Evolutionary conservation across 2,329 filamentous ascomycete genomes (phyloP), one percentile per base, ranked within the genome.

Genomic region (Verticillium longisporum): DNA sequence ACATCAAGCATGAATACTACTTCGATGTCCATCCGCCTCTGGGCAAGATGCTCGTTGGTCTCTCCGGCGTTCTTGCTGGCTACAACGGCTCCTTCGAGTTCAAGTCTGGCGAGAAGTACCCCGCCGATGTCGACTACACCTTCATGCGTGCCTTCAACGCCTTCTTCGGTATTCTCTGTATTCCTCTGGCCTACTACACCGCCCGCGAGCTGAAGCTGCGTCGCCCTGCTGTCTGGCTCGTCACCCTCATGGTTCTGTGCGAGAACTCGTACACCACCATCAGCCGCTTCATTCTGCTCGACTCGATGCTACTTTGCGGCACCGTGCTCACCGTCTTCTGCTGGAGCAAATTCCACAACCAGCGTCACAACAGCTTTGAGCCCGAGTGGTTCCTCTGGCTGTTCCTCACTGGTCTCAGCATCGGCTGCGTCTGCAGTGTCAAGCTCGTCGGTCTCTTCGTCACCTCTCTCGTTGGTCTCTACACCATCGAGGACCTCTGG

Each of bases 1-100:
- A 99, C 77, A 88, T 99, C 73, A 97, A 99, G 77, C 91, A 94
- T 75, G 95, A 99, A 77, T 97, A 98, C 82, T 99, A 99, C 84
- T 99, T 99, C 65, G 68, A 69, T 59, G 90, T 96, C 62, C 91
- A 96, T 76, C 95, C 95, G 66, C 95, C 95, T 60, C 87, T 99
- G 64, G 95, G 95, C 73, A 99, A 99, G 82, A 98, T 99, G 87
- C 87, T 99, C 61, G 94, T 99, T 68, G 95, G 95, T 65, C 84
- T 99, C 58, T 98, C 95, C 6, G 95, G 95, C 73, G 96, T 96
- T 72, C 83, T 99, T 64, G 96, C 94, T 67, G 94, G 94, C 67
- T 99, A 99, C 82, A 99, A 99, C 80, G 95, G 95, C 62, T 96
- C 94, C 4, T 99, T 99, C 77, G 95, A 99, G 73, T 99, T 99